phyloP scores from a whole-genome alignment of 1,284 basidiomycete species.

The Thecaphora frezii region DNA sequence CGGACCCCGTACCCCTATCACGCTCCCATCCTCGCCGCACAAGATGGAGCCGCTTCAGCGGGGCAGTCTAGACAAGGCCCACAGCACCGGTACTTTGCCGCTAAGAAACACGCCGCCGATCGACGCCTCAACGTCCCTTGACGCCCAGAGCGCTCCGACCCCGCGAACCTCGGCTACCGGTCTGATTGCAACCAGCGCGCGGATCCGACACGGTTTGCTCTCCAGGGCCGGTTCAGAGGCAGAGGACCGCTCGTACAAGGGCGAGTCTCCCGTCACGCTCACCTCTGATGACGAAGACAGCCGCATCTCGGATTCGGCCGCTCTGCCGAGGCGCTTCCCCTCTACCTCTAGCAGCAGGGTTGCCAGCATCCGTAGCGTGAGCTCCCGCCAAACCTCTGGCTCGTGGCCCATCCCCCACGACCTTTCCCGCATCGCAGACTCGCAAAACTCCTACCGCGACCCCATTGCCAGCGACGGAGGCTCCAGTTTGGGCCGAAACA shows the following conservation, averaged over 20 bases:
- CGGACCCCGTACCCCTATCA: too few relatives aligned
- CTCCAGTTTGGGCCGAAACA: slow-evolving; percentile 44
- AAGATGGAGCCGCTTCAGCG: neutral
- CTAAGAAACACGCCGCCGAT: neutral
- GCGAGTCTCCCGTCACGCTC: slow-evolving; percentile 7
- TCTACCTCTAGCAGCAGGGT: slow-evolving; percentile 13
- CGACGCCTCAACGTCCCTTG: neutral
- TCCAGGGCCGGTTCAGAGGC: slow-evolving; percentile 33
- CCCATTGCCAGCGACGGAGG: slow-evolving; percentile 22
- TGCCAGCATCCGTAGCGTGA: neutral
- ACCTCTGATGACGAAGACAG: slow-evolving; percentile 41
- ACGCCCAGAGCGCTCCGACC: neutral
- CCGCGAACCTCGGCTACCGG: neutral
- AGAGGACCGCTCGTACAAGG: slow-evolving; percentile 15
- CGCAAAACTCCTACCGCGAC: slow-evolving; percentile 15
- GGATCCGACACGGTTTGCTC: slow-evolving; percentile 33
- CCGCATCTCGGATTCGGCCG: slow-evolving; percentile 36
- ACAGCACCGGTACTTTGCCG: neutral
- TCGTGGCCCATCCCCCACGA: neutral
- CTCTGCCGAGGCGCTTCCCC: slow-evolving; percentile 36
- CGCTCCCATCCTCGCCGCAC: neutral
- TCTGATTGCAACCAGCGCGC: slow-evolving; percentile 10
- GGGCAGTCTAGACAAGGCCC: neutral
- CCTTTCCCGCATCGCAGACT: too few relatives aligned
- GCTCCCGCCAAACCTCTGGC: neutral